A percentile compares a stretch with the other conserved stretches of the same genome.
phyloP scores from a whole-genome alignment of 805 yeast species.

The Ogataea glucozyma region DNA sequence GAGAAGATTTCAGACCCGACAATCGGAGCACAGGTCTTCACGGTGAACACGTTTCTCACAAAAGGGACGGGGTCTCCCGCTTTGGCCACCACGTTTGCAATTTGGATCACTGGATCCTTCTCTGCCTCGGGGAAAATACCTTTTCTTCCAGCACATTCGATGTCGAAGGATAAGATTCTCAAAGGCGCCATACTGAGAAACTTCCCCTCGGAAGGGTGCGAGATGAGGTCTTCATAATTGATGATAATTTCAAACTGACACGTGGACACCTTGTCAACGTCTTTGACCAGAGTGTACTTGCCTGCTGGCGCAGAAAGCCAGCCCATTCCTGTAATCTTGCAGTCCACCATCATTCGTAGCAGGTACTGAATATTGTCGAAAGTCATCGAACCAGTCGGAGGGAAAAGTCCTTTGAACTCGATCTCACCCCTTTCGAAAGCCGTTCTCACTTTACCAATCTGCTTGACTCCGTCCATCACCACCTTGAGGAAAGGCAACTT shows the following conservation, averaged over 20 bases:
- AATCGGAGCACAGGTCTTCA: slow-evolving; percentile 86
- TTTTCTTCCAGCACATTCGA: slow-evolving; percentile 97
- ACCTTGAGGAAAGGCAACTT: slow-evolving; percentile 80
- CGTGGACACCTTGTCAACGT: slow-evolving; percentile 52
- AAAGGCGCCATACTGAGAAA: slow-evolving; percentile 93
- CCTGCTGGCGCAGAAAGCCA: slow-evolving; percentile 90
- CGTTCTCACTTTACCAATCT: slow-evolving; percentile 67
- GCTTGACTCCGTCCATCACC: slow-evolving; percentile 61
- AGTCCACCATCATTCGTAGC: slow-evolving; percentile 87
- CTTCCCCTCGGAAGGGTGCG: slow-evolving; percentile 90
- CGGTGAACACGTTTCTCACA: slow-evolving; percentile 91
- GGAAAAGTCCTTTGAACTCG: slow-evolving; percentile 62
- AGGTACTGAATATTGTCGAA: slow-evolving; percentile 90
- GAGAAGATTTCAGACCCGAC: slow-evolving; percentile 90
- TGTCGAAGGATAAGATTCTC: slow-evolving; percentile 91
- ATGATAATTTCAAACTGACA: slow-evolving; percentile 85
- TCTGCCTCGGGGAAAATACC: slow-evolving; percentile 97
- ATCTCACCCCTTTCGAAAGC: slow-evolving; percentile 85
- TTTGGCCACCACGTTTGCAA: slow-evolving; percentile 88
- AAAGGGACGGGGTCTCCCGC: slow-evolving; percentile 88
- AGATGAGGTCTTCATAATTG: slow-evolving; percentile 63
- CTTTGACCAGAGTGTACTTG: slow-evolving; percentile 53
- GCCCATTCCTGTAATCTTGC: slow-evolving; percentile 92
- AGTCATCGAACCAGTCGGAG: slow-evolving; percentile 61
- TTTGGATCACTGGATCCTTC: slow-evolving; percentile 92